These are phyloP conservation scores for Podaxis mareebaensis DNA, from an alignment of 768 basidiomycete species.

Conservation along the genomic window DNA sequence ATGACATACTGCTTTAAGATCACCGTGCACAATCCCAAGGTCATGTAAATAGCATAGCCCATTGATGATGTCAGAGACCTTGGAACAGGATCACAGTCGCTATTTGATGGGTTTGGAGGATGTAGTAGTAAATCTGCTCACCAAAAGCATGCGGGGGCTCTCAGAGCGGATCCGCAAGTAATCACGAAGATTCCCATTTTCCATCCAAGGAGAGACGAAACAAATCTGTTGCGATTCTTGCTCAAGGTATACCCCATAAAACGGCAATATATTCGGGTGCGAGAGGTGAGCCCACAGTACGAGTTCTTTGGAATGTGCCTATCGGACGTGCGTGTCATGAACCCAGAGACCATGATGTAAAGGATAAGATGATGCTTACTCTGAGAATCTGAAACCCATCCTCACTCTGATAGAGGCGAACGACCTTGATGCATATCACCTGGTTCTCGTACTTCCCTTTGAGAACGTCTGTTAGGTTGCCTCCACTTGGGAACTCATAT, in stretches of 20 bases:
- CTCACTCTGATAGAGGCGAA: not conserved
- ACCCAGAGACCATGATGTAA: too few species aligned
- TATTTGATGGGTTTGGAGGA: not conserved
- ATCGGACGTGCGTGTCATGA: not conserved
- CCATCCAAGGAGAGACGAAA: slow-evolving; percentile 25
- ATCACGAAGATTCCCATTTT: slow-evolving; percentile 21
- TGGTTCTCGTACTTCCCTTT: not conserved
- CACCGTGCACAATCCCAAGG: not conserved
- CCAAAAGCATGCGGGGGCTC: slow-evolving; percentile 18
- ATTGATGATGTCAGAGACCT: not conserved
- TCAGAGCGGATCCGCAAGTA: slow-evolving; percentile 15
- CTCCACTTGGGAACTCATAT: not conserved
- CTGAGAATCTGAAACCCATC: too few species aligned
- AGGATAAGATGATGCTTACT: too few species aligned
- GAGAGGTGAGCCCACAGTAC: slow-evolving; percentile 33
- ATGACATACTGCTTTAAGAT: slow-evolving; percentile 5
- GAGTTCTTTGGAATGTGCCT: slow-evolving; percentile 25
- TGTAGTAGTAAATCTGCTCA: not conserved
- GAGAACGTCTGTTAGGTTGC: not conserved
- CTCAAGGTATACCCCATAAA: slow-evolving; percentile 30
- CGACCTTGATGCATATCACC: not conserved
- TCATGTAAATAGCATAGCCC: not conserved
- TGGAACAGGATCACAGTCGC: too few species aligned
- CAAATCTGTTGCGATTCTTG: slow-evolving; percentile 3
- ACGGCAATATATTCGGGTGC: slow-evolving; percentile 35